Conservation (phyloP, 1,284 basidiomycete genomes). For the Ustilago sp. region DNA sequence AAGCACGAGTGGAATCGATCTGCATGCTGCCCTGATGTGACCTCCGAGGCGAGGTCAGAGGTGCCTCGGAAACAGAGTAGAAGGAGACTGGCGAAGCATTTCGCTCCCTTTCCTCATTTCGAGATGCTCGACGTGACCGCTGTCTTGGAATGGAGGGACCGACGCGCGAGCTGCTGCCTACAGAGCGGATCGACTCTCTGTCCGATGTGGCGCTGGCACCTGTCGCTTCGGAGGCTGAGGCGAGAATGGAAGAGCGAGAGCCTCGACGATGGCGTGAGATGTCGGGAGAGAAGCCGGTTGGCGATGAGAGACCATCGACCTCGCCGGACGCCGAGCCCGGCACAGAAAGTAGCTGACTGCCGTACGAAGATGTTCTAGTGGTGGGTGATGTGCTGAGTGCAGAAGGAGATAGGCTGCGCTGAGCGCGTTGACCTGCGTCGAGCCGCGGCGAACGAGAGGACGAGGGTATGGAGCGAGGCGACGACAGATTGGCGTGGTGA, state of each 20-base stretch:
- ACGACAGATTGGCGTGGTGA: constrained; percentile 35
- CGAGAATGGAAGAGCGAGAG: constrained; percentile 45
- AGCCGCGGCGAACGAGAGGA: constrained; percentile 29
- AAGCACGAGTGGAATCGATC: not conserved
- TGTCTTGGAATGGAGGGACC: constrained; percentile 30
- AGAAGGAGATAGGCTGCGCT: constrained; percentile 31
- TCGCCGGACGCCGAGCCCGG: constrained; percentile 26
- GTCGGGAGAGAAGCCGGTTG: constrained; percentile 15
- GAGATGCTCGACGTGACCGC: constrained; percentile 14
- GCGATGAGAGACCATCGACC: constrained; percentile 12
- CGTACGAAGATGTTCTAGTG: constrained; percentile 21
- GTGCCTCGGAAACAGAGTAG: constrained; percentile 33
- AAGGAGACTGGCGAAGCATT: constrained; percentile 42
- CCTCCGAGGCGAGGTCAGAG: constrained; percentile 22
- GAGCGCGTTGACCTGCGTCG: constrained; percentile 27
- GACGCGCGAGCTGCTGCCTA: constrained; percentile 27
- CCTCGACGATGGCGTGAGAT: constrained; percentile 33
- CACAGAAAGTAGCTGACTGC: constrained; percentile 22
- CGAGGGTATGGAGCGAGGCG: constrained; percentile 35
- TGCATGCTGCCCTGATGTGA: constrained; percentile 32
- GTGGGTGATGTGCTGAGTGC: constrained; percentile 17
- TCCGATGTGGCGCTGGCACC: constrained; percentile 13
- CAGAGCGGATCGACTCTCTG: constrained; percentile 37
- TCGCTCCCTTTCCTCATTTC: constrained; percentile 20
- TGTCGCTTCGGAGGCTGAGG: constrained; percentile 34